phyloP scores from a whole-genome alignment of 768 basidiomycete genomes.

The Lactifluus pinguis region DNA sequence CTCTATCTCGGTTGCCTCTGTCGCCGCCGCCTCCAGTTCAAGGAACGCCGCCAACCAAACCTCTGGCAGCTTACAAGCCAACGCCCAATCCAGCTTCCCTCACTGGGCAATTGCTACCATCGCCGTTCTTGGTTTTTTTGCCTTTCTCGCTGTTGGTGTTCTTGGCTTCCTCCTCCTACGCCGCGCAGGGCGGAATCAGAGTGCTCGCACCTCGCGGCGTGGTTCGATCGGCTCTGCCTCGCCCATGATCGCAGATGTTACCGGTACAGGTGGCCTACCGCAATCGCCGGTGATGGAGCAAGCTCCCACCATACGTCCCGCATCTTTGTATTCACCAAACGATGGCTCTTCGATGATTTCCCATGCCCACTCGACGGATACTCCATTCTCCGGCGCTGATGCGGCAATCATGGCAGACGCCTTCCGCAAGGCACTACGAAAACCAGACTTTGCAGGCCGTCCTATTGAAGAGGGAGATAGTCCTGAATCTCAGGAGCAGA shows the following conservation, averaged over 20 bases:
- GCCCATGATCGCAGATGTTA: conserved; percentile 73
- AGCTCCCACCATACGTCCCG: conserved; percentile 24
- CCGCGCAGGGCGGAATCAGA: conserved; percentile 43
- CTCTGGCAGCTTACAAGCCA: conserved; percentile 36
- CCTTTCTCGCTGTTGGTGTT: conserved; percentile 59
- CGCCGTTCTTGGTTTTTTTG: conserved; percentile 76
- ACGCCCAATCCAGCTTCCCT: conserved; percentile 46
- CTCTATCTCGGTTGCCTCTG: conserved; percentile 6
- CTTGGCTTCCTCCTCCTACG: conserved; percentile 69
- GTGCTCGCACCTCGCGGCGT: conserved; percentile 42
- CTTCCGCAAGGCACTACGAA: conserved; percentile 79
- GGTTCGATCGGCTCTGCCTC: conserved; percentile 72
- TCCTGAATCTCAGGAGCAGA: conserved; percentile 37
- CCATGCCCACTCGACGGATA: conserved; percentile 48
- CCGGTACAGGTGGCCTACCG: conserved; percentile 40
- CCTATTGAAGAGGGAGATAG: conserved; percentile 65
- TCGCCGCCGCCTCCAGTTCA: conserved; percentile 18
- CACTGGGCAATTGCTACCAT: conserved; percentile 91
- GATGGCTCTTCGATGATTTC: conserved; percentile 73
- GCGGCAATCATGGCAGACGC: conserved; percentile 92
- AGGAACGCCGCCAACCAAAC: conserved; percentile 11
- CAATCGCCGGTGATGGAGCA: conserved; percentile 41
- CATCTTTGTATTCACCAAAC: conserved; percentile 27
- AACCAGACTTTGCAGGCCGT: conserved; percentile 73
- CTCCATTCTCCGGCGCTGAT: conserved; percentile 73